Base-by-base conservation (phyloP, 2,329 filamentous ascomycete genomes). In the Neonectria faginata region DNA sequence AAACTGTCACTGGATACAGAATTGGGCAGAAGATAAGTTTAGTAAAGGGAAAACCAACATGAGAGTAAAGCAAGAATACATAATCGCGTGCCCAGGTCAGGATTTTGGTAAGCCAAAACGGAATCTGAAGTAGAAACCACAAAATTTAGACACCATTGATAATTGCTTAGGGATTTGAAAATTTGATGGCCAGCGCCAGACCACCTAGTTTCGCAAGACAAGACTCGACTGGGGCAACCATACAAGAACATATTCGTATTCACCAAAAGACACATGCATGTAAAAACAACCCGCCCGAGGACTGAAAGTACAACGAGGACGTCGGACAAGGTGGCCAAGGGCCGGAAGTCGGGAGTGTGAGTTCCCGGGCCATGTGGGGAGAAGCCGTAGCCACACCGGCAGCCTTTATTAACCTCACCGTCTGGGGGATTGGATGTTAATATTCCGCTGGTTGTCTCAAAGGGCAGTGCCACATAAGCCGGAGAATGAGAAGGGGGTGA, bases 341-440 rank as follows among this genome's bases (percentile, higher is more conserved):
- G 6, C 12, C 16, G 27, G 31, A 29, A 10, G 18, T 25, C 33
- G 14, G 29, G 39, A 31, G 22, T 20, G 11, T 3, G 36, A 60
- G 20, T 41, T 47, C 3, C 22, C 41, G 11, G 20, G 3, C 48
- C 57, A 60, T 48, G 48, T 60, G 57, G 57, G n/a, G 27, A 53
- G 39, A 36, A 44, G 39, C 27, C 31, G 29, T 20, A 25, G 22
- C 25, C 5, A 29, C 22, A 29, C 22, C 3, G 12, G 45, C 14
- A 7, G 42, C 42, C 10, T 45, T 27, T 10, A 22, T 1, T 39
- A 16, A 47, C 11, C 22, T 25, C 44, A 27, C 12, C 20, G 20
- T 27, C 22, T 5, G 22, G 44, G 44, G 20, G 20, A 25, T 25
- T 22, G 41, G n/a, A 11, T 12, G 42, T 5, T 45, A 22, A 20